Conservation (phyloP, 1,139 yeast genomes). For the Spencermartinsiella ligniputridi region DNA sequence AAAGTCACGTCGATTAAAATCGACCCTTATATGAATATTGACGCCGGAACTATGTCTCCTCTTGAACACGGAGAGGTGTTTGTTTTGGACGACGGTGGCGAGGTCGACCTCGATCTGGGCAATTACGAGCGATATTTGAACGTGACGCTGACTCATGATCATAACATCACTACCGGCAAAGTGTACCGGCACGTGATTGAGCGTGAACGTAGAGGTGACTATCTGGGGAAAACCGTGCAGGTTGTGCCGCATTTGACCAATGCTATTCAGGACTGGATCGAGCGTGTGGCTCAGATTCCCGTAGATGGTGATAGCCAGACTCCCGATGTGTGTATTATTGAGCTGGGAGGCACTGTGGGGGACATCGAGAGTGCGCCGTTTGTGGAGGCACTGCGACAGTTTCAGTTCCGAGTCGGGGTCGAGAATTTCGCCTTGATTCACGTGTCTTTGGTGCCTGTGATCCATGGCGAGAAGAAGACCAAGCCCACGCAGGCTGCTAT, state of each 20-base stretch:
- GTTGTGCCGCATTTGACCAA: constrained; percentile 97
- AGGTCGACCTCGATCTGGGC: constrained; percentile 95
- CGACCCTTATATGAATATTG: constrained; percentile 98
- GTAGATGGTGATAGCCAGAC: constrained; percentile 88
- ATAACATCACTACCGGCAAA: constrained; percentile 97
- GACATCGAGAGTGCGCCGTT: constrained; percentile 99
- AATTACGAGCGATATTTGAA: constrained; percentile 95
- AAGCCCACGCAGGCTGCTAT: constrained; percentile 99
- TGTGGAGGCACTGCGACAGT: constrained; percentile 97
- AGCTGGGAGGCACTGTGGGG: constrained; percentile 98
- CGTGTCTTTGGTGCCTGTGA: constrained; percentile 94
- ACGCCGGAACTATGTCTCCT: constrained; percentile 99
- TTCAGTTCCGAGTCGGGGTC: constrained; percentile 92
- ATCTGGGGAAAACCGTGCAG: constrained; percentile 98
- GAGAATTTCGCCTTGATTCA: constrained; percentile 95
- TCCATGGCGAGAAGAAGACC: constrained; percentile 97
- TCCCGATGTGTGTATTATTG: constrained; percentile 91
- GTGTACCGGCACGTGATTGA: constrained; percentile 92
- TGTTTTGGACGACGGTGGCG: constrained; percentile 97
- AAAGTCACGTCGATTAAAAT: constrained; percentile 96
- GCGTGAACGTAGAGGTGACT: constrained; percentile 94
- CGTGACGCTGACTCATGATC: constrained; percentile 87
- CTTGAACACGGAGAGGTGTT: constrained; percentile 98
- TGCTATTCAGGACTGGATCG: constrained; percentile 98
- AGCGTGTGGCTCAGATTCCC: constrained; percentile 83